Percentiles rank a stretch among this genome's conserved stretches.
Evolutionary conservation across 345 rosid genomes (phyloP).

Genomic region (Melaleuca quinquenervia): DNA sequence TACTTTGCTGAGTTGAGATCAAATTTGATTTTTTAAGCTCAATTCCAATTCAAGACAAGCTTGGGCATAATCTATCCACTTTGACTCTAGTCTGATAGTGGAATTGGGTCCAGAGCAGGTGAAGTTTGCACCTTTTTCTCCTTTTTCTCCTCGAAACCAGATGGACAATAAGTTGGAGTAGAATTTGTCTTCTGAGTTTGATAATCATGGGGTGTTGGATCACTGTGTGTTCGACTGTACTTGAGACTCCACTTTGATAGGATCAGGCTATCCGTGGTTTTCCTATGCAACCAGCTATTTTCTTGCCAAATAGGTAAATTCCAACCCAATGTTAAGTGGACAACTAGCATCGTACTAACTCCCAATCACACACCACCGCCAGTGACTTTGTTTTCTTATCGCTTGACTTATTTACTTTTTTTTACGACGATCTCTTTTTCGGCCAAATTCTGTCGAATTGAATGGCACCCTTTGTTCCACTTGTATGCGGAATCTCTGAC

Average conservation of each 20-base stretch:
- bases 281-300: not conserved
- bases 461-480: not conserved
- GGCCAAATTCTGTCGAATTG: not conserved
- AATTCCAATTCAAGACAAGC: not conserved
- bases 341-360: not conserved
- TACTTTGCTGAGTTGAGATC: not conserved
- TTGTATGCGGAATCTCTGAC: not conserved
- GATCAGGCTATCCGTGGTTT: constrained; percentile 39
- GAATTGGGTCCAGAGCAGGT: not conserved
- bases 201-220: not conserved
- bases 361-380: not conserved
- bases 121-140: not conserved
- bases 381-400: not conserved
- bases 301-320: not conserved
- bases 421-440: not conserved
- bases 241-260: constrained; percentile 63
- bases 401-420: not conserved
- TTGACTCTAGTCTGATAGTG: not conserved
- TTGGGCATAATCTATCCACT: not conserved
- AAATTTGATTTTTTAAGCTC: not conserved
- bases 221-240: constrained; percentile 55
- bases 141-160: not conserved
- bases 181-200: not conserved
- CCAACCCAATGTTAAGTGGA: not conserved
- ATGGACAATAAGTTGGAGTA: not conserved